phyloP scores from a whole-genome alignment of 2,329 filamentous ascomycete species.

The Penicillium sp. region DNA sequence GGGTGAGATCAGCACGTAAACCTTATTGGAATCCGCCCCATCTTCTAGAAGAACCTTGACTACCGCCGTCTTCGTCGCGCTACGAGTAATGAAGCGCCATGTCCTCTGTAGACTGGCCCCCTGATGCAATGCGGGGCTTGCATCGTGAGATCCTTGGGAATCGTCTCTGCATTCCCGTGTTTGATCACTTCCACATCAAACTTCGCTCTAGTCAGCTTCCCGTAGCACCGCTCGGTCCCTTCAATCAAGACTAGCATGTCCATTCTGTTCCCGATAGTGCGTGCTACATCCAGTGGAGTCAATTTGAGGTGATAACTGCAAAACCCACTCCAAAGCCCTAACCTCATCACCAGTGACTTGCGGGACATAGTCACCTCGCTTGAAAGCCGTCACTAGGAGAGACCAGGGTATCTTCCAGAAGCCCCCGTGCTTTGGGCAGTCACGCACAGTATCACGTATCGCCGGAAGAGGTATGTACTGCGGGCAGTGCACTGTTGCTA shows the following conservation, averaged over 20 bases:
- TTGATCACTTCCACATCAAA: neutral
- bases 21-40: neutral
- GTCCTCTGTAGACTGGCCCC: neutral
- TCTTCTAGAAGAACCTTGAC: conserved; percentile 1
- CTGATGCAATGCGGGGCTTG: neutral
- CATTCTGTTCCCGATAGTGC: neutral
- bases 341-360: neutral
- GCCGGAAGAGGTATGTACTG: neutral
- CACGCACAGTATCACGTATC: neutral
- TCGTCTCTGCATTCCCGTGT: neutral
- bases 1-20: neutral
- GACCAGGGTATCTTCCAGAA: neutral
- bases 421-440: neutral
- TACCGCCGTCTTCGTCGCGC: neutral
- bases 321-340: neutral
- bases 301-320: neutral
- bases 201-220: neutral
- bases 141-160: neutral
- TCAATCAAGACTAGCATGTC: neutral
- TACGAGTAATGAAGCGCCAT: neutral
- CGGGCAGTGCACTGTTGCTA: neutral
- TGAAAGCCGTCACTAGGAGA: neutral
- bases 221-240: neutral
- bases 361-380: neutral
- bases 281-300: neutral